Conservation (phyloP, 139 green algal genomes). For the Coelastrella sp. region DNA sequence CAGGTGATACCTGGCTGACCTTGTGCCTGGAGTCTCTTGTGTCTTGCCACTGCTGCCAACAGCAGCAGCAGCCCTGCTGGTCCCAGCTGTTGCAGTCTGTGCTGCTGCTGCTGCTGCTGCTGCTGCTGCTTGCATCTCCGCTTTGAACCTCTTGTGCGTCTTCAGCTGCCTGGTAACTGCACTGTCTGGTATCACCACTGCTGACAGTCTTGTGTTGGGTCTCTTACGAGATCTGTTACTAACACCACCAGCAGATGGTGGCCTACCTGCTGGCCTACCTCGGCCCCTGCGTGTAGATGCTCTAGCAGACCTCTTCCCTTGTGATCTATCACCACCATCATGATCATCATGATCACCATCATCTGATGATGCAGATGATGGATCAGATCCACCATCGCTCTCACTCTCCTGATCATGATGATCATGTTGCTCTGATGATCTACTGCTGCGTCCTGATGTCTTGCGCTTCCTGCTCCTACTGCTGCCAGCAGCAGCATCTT, state of each 20-base stretch:
- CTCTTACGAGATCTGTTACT: too few relatives aligned
- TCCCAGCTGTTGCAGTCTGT: too few relatives aligned
- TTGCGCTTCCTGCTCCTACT: not conserved
- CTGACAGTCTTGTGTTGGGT: slow-evolving; percentile 10
- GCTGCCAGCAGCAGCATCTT: not conserved
- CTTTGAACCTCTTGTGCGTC: too few relatives aligned
- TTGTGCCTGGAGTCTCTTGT: too few relatives aligned
- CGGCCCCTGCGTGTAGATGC: not conserved
- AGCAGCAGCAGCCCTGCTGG: not conserved
- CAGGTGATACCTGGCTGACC: too few relatives aligned
- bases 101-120: slow-evolving; percentile 11
- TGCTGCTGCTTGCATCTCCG: not conserved
- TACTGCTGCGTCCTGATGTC: not conserved
- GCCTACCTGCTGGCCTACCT: too few relatives aligned
- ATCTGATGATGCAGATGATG: slow-evolving; percentile 3
- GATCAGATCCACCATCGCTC: not conserved
- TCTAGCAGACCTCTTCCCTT: too few relatives aligned
- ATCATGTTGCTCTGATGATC: not conserved
- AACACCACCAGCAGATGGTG: too few relatives aligned
- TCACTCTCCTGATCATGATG: not conserved
- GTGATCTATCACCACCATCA: slow-evolving; percentile 11
- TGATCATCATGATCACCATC: not conserved
- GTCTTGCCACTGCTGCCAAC: not conserved
- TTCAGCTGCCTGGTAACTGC: not conserved
- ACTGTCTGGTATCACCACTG: too few relatives aligned